phyloP scores from a whole-genome alignment of 306 rosid species.

The Pyrus betulifolia region DNA sequence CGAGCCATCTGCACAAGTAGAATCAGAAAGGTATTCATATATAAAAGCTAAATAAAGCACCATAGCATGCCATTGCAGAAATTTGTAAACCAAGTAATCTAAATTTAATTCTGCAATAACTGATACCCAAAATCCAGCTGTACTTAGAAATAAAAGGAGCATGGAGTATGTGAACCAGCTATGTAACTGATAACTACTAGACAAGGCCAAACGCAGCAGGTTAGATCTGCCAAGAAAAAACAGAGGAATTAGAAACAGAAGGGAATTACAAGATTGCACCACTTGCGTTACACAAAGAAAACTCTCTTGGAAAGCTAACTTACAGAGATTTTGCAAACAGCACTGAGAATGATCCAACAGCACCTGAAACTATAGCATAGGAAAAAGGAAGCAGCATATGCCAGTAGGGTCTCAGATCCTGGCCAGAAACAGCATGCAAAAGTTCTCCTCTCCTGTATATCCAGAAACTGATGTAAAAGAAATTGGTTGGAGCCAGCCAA shows the following conservation, averaged over 20 bases:
- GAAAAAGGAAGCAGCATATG: slow-evolving; percentile 84
- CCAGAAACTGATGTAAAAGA: slow-evolving; percentile 12
- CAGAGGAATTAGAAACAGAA: slow-evolving; percentile 18
- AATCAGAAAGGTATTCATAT: slow-evolving; percentile 4
- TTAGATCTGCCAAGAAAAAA: slow-evolving; percentile 56
- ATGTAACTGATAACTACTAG: slow-evolving; percentile 79
- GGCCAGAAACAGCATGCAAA: slow-evolving; percentile 57
- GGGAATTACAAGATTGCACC: neutral
- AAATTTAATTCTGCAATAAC: slow-evolving; percentile 10
- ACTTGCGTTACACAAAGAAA: slow-evolving; percentile 8
- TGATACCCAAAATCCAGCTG: slow-evolving; percentile 99
- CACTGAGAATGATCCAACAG: slow-evolving; percentile 95
- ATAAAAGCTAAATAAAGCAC: neutral
- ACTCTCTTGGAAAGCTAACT: slow-evolving; percentile 34
- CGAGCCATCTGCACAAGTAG: slow-evolving; percentile 85
- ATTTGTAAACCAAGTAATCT: neutral
- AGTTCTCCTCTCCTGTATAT: slow-evolving; percentile 79
- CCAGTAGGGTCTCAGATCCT: slow-evolving; percentile 85
- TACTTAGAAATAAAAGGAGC: slow-evolving; percentile 87
- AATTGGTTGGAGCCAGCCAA: neutral
- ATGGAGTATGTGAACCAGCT: slow-evolving; percentile 94
- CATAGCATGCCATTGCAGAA: neutral
- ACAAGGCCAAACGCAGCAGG: slow-evolving; percentile 81
- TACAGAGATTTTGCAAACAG: slow-evolving; percentile 98
- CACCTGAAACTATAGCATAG: slow-evolving; percentile 96